Base-by-base conservation (phyloP, 208 protist genomes). In the Vickermania ingenoplastis region DNA sequence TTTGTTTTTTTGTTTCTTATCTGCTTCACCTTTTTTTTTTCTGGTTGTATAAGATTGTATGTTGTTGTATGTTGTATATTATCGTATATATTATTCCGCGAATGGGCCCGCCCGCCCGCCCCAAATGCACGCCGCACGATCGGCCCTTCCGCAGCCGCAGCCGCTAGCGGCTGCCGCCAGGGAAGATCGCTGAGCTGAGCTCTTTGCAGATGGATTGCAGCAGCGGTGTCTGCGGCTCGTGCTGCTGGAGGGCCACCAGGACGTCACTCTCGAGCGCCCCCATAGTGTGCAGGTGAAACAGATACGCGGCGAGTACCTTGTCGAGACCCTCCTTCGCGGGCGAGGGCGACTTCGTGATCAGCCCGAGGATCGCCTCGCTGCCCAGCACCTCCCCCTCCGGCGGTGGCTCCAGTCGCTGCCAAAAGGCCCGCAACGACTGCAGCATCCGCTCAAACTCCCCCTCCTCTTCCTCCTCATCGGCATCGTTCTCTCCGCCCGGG, bases 381-480 rank as follows among this genome's bases (percentile, higher is more conserved):
- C 41, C 54, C 26, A 59, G 26, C 28, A 54, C 5, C 50, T 28
- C 50, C 22, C 70, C 66, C 14, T 75, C 71, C n/a, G 89, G 41
- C n/a, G 77, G 31, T 17, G 80, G 61, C 55, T 59, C 57, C 55
- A 92, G 69, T 53, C 76, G 79, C 29, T 57, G 59, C 88, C 88
- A 95, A 65, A 91, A 86, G 7, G 69, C 71, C 76, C 91, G 83
- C 30, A 95, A 61, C 23, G 79, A 80, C 25, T 90, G 79, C 27
- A 88, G 56, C 22, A 68, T 66, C 11, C 57, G 55, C 54, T 87
- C 82, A 53, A 90, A 76, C 24, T 67, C 50, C 31, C 79, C 71
- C 7, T 45, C 36, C 11, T 17, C 36, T 7, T n/a, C 7, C 36
- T 7, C 36, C 11, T 17, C 17, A 7, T 45, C 36, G 36, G 36